Base-by-base conservation (phyloP, 148 eudicot species). In the Rhododendron mucronatum region DNA sequence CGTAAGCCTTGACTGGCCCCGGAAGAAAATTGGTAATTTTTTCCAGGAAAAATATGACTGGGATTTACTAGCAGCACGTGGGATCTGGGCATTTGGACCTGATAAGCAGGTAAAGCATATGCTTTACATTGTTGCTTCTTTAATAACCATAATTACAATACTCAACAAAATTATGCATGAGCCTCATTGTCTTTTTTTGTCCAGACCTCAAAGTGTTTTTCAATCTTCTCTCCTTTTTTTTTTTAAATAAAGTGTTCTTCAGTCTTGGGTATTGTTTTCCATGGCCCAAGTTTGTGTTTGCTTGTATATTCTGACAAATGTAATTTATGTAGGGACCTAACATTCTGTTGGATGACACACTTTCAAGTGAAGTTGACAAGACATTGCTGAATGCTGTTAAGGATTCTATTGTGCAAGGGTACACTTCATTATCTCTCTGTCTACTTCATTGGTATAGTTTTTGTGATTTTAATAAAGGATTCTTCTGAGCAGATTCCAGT, bases 21-120 rank as follows among this genome's bases (percentile, higher is more conserved):
- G 96, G 55, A 97, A 92, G 92, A 95, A 92, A 88, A 87, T 97
- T 14, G 98, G 98, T 80, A 96, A 95, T 65, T 97, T 97, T 78
- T 97, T 97, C 85, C 96, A 97, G 86, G 87, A 95, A 10, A 97
- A 93, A 80, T 97, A 97, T 91, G 99, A 97, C 87, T 97, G 99
- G 99, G 99, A 97, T 93, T 87, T 97, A 89, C 93, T 97, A 82
- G 99, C 99, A 86, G 99, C 99, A 28, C 92, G 99, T 81, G 95
- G 98, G 30, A 94, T 97, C 81, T 97, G 99, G 99, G 99, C 99
- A 73, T 97, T 97, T 95, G 99, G 99, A 84, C 99, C 99, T 47
- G 98, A 95, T 87, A 97, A 95, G 86, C 99, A 97, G 98, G 99
- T 97, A 21, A 78, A 39, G 30, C 82, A 26, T 80, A 84, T 89